Conservation (phyloP, 768 basidiomycete species). For the Coprinopsis strossmayeri region DNA sequence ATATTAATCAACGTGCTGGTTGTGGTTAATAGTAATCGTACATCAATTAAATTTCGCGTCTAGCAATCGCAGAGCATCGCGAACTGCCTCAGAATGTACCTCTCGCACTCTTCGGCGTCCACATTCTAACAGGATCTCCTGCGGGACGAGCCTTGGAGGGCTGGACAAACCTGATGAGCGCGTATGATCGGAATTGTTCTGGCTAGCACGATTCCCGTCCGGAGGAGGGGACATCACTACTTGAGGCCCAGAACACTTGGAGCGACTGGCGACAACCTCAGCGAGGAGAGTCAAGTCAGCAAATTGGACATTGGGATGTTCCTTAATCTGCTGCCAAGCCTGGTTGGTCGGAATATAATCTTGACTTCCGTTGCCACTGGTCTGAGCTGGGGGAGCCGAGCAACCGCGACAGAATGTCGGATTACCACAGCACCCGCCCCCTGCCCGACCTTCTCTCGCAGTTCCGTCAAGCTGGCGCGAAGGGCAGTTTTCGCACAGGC, state of each 20-base stretch:
- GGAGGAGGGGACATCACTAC: constrained; percentile 44
- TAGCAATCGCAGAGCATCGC: constrained; percentile 67
- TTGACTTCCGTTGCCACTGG: constrained; percentile 14
- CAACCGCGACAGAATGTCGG: constrained; percentile 19
- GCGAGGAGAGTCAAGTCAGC: constrained; percentile 79
- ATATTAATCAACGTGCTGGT: not conserved
- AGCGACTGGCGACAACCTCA: constrained; percentile 80
- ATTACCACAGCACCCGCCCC: constrained; percentile 17
- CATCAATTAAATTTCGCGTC: constrained; percentile 52
- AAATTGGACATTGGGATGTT: constrained; percentile 84
- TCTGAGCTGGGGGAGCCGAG: constrained; percentile 14
- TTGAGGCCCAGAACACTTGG: constrained; percentile 68
- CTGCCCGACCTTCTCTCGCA: too few species aligned
- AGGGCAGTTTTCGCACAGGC: constrained; percentile 54
- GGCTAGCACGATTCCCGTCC: not conserved
- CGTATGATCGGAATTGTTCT: not conserved
- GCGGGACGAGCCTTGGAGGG: constrained; percentile 50
- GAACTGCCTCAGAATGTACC: constrained; percentile 68
- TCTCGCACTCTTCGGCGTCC: constrained; percentile 57
- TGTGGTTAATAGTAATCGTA: constrained; percentile 7
- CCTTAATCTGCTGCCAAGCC: constrained; percentile 80
- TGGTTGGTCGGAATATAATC: constrained; percentile 74
- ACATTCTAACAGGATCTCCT: constrained; percentile 56
- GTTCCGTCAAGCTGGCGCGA: constrained; percentile 16
- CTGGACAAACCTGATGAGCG: constrained; percentile 13